A percentile compares a stretch with the other conserved stretches of the same genome.
Conservation (phyloP, 73 alveolate genomes). For the Paramecium pentaurelia region DNA sequence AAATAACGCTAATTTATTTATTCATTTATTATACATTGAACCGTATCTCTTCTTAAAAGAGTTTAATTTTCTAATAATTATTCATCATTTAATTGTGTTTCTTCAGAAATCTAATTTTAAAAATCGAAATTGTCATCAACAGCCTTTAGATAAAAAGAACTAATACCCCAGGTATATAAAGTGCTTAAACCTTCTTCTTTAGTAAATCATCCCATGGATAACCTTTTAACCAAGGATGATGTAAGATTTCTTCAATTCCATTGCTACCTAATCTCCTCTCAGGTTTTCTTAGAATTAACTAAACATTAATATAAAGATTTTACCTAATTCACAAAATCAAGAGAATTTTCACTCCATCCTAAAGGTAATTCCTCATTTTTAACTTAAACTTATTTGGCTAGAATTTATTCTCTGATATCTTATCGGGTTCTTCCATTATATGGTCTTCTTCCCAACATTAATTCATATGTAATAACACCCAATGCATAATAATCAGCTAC, state of each 20-base stretch:
- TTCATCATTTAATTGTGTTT: constrained; percentile 25
- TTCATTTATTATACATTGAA: background rate
- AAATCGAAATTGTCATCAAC: constrained; percentile 50
- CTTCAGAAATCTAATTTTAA: constrained; percentile 38
- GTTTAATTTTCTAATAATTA: background rate
- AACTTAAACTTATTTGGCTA: constrained; percentile 86
- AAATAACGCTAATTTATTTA: constrained; percentile 2
- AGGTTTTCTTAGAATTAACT: constrained; percentile 68
- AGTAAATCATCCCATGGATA: constrained; percentile 77
- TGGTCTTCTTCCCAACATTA: constrained; percentile 88
- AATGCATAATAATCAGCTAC: constrained; percentile 82
- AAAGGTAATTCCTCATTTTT: constrained; percentile 88
- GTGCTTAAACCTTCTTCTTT: constrained; percentile 64
- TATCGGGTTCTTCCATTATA: constrained; percentile 92
- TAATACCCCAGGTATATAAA: constrained; percentile 61
- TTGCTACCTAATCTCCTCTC: constrained; percentile 73
- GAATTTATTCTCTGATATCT: constrained; percentile 94
- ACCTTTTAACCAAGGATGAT: constrained; percentile 80
- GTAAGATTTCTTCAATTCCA: constrained; percentile 74
- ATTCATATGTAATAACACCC: constrained; percentile 83
- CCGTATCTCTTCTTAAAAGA: constrained; percentile 25
- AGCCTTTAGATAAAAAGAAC: background rate
- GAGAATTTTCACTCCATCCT: constrained; percentile 90
- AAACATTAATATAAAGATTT: background rate
- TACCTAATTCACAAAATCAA: constrained; percentile 85